These are phyloP conservation scores for Pelargonium nanum DNA, from an alignment of 345 rosid species.

Conservation along the genomic window DNA sequence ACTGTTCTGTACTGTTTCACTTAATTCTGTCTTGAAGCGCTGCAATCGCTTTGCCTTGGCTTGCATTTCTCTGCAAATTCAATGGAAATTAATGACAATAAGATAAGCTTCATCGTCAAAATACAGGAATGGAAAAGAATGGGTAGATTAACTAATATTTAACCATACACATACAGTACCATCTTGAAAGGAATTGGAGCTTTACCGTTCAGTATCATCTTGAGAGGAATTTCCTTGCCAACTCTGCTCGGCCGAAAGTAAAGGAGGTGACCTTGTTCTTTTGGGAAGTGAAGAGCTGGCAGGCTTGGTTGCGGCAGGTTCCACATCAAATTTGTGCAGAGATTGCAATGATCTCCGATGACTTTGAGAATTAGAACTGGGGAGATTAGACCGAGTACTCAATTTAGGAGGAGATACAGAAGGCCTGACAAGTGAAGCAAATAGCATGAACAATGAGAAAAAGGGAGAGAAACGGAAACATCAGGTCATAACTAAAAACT, in stretches of 20 bases:
- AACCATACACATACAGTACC: background rate
- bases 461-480: background rate
- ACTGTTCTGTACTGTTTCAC: slow-evolving; percentile 26
- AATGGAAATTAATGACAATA: background rate
- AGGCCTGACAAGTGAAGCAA: slow-evolving; percentile 29
- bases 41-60: slow-evolving; percentile 82
- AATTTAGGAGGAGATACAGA: slow-evolving; percentile 34
- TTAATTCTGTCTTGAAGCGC: slow-evolving; percentile 68
- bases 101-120: background rate
- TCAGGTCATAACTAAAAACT: background rate
- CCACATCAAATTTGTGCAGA: slow-evolving; percentile 6
- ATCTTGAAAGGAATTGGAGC: background rate
- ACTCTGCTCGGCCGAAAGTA: slow-evolving; percentile 27
- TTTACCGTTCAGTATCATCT: slow-evolving; percentile 62
- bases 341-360: slow-evolving; percentile 20
- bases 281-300: slow-evolving; percentile 29
- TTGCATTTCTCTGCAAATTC: slow-evolving; percentile 52
- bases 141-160: background rate
- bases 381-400: slow-evolving; percentile 27
- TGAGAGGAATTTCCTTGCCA: slow-evolving; percentile 33
- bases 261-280: slow-evolving; percentile 68
- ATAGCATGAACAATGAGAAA: slow-evolving; percentile 8
- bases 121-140: background rate
- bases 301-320: slow-evolving; percentile 19
- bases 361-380: slow-evolving; percentile 18